Conservation (phyloP, 2,329 filamentous ascomycete species). For the Monosporascus sp. region DNA sequence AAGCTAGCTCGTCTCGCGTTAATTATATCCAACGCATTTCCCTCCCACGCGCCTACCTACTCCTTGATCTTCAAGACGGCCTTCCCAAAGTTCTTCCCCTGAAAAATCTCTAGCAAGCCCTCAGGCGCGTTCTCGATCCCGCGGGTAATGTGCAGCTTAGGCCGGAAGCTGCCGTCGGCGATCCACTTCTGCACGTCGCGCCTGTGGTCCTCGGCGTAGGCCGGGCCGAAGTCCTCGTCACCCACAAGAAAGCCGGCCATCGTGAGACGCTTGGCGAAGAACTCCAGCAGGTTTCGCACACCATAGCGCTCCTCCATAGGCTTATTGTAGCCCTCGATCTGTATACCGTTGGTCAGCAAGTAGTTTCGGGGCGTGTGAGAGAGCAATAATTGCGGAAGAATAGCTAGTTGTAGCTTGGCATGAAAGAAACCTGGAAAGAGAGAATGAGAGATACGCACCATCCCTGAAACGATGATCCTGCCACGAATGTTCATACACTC, state of each 20-base stretch:
- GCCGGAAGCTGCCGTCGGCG: constrained; percentile 67
- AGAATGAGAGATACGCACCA: constrained; percentile 43
- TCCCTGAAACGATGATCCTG: constrained; percentile 55
- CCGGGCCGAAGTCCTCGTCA: constrained; percentile 60
- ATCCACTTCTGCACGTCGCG: constrained; percentile 73
- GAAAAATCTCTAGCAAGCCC: constrained; percentile 67
- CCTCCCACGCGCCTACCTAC: background rate
- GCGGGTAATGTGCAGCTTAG: constrained; percentile 60
- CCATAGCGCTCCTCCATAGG: constrained; percentile 51
- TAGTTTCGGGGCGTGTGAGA: too few species aligned
- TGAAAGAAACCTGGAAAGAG: constrained; percentile 1
- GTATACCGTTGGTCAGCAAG: constrained; percentile 8
- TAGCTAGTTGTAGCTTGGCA: constrained; percentile 1
- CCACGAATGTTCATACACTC: constrained; percentile 57
- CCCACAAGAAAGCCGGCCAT: constrained; percentile 73
- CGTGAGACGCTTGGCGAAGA: constrained; percentile 66
- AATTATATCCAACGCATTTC: too few species aligned
- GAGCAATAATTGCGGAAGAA: too few species aligned
- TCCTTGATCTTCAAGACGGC: constrained; percentile 61
- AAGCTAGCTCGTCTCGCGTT: too few species aligned
- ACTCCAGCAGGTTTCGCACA: constrained; percentile 57
- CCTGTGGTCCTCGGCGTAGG: constrained; percentile 66
- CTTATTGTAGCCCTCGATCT: constrained; percentile 72
- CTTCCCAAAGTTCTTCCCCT: constrained; percentile 83
- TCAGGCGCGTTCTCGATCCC: constrained; percentile 76